Base-by-base conservation (phyloP, 2,329 filamentous ascomycete genomes). In the Nannizziopsis arthrosporioides region DNA sequence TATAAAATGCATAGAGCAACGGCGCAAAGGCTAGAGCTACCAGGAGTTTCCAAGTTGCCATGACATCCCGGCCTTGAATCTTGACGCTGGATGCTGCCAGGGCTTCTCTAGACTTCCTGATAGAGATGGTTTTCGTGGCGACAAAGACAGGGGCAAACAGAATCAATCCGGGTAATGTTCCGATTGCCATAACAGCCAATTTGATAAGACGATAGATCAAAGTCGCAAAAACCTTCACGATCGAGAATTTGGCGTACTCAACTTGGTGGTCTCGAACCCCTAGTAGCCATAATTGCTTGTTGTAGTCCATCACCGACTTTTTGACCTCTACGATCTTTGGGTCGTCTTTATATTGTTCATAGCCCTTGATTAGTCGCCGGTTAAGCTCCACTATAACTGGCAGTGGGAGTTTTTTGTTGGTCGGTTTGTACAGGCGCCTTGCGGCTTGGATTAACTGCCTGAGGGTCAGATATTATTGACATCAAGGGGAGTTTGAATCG, bases 331-430 rank as follows among this genome's bases (percentile, higher is more conserved):
- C 73, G 56, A 96, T 88, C 41, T 89, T 81, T 49, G 82, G 82
- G 59, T 96, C 88, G 53, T 93, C 81, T 69, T 94, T 94, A 73
- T 90, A 95, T 48, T 84, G 82, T 47, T 85, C 85, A 62, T 95
- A 98, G 19, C 90, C 90, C 65, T 90, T 83, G 49, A 93, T 84
- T 5, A 98, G 76, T 32, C 90, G 81, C 44, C 90, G 78, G 68
- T 96, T 96, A 44, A 98, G 78, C 68, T 98, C 92, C 30, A 96
- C 85, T 8, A 96, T 85, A 61, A 90, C 84, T 0, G 90, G 87
- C 17, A 96, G 75, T 5, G 90, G 90, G 34, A 96, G 75, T 65
- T 94, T 94, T 70, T 90, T 94, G 57, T 88, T 87, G 43, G 87
- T 92, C 9, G 88, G 85, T 61, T 94, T 95, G 69, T 98, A 98